Conservation (phyloP, 2,329 filamentous ascomycete species). For the Fusarium pseudonygamai region DNA sequence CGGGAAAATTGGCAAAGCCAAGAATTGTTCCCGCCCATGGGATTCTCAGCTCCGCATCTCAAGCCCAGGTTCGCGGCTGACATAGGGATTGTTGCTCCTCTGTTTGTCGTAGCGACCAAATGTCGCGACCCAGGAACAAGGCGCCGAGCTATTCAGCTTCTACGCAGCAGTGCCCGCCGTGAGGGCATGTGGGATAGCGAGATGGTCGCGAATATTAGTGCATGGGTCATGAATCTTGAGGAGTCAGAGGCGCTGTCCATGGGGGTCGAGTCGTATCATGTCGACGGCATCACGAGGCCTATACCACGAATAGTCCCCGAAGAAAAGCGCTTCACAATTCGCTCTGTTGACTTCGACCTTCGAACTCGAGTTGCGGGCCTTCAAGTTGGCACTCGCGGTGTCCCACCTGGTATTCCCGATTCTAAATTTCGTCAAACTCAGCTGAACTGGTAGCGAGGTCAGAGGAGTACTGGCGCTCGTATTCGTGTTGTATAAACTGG, state of each 20-base stretch:
- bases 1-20: constrained; percentile 21
- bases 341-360: constrained; percentile 66
- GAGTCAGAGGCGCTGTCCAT: constrained; percentile 54
- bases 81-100: constrained; percentile 69
- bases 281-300: constrained; percentile 10
- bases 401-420: constrained; percentile 58
- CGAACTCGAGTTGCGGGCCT: constrained; percentile 60
- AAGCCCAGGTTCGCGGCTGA: constrained; percentile 72
- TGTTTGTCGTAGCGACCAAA: constrained; percentile 74
- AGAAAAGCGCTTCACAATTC: constrained; percentile 65
- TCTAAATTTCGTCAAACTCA: constrained; percentile 56
- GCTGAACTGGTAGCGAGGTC: constrained; percentile 57
- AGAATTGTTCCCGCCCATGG: constrained; percentile 52
- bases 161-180: constrained; percentile 67
- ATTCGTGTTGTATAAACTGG: background rate
- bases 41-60: constrained; percentile 61
- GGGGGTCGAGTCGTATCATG: constrained; percentile 17
- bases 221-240: constrained; percentile 65
- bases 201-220: constrained; percentile 63
- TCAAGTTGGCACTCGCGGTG: constrained; percentile 63
- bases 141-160: constrained; percentile 68
- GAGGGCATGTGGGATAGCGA: constrained; percentile 78
- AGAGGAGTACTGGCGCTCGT: background rate
- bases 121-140: constrained; percentile 67
- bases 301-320: constrained; percentile 55